Evolutionary conservation across 139 green algal genomes (phyloP).

Genomic region (Chlorella sp.): DNA sequence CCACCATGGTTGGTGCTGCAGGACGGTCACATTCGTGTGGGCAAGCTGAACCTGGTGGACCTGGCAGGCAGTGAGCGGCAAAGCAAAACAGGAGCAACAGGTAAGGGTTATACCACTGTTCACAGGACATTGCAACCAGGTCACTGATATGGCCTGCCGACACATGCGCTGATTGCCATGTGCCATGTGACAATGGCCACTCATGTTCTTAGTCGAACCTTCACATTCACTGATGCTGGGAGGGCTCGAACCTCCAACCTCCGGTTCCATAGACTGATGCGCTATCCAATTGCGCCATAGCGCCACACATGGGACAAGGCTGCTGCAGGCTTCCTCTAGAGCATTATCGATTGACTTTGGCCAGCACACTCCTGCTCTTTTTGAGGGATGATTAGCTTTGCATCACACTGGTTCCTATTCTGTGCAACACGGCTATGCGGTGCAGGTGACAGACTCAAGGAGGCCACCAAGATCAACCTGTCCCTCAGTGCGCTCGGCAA

Average conservation of each 20-base stretch:
- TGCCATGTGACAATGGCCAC: background rate
- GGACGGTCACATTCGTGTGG: conserved; percentile 61
- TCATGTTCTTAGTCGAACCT: background rate
- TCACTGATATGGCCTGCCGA: too few species aligned
- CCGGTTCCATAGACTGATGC: background rate
- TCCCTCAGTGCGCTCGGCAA: conserved; percentile 86
- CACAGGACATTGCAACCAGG: too few species aligned
- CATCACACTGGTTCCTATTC: background rate
- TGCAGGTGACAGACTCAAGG: conserved; percentile 49
- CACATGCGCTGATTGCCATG: background rate
- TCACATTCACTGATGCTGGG: background rate
- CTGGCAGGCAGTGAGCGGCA: conserved; percentile 86
- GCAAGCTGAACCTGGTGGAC: conserved; percentile 97
- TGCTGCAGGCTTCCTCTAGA: background rate
- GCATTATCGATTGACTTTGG: background rate
- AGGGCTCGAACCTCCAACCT: background rate
- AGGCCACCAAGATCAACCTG: conserved; percentile 96
- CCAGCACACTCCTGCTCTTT: background rate
- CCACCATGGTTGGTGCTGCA: background rate
- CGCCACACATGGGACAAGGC: background rate
- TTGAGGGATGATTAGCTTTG: background rate
- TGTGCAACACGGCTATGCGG: background rate
- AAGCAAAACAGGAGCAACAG: conserved; percentile 38
- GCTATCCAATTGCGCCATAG: background rate
- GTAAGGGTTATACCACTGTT: too few species aligned